Base-by-base conservation (phyloP, 306 rosid species). In the Glycyrrhiza uralensis region DNA sequence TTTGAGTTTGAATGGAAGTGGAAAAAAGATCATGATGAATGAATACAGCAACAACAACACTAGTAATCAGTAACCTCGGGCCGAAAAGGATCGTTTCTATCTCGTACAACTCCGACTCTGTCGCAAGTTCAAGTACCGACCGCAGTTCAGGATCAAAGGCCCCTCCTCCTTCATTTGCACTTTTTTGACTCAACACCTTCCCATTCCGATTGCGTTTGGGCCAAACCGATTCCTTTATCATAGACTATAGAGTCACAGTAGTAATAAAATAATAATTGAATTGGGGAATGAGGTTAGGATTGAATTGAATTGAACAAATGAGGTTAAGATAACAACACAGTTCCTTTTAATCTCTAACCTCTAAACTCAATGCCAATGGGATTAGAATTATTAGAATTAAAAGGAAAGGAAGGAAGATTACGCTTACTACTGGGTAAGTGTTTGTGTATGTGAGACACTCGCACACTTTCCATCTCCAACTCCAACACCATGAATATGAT, bases 61-160 rank as follows among this genome's bases (percentile, higher is more conserved):
- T 9, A 14, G 3, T n/a, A n/a, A n/a, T n/a, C 9, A 65, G 20
- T 24, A 47, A 88, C 97, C 98, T 91, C 20, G 90, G 87, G 7
- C 97, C 97, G 61, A 86, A 94, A 62, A 94, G 96, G 81, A 91
- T 94, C n/a, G 71, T 39, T 77, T 89, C 88, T 67, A 94, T 89
- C 87, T 94, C 96, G 58, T 50, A 81, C 50, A 89, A 74, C 80
- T 94, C 97, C 0, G 92, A 74, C 61, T 91, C 89, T 1, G 95
- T 85, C 47, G 96, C 97, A 69, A 91, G 97, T 67, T 93, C 94
- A 79, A 91, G 92, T 62, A 87, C 97, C 8, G 77, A 74, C 13
- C 89, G 91, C 14, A 89, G 88, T 18, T 91, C 96, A 0, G 88
- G 94, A 83, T 93, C 98, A 73, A 61, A 87, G 35, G 77, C 47